These are phyloP conservation scores for Vachellia pachyceras DNA, from an alignment of 306 rosid species.

Conservation along the genomic window DNA sequence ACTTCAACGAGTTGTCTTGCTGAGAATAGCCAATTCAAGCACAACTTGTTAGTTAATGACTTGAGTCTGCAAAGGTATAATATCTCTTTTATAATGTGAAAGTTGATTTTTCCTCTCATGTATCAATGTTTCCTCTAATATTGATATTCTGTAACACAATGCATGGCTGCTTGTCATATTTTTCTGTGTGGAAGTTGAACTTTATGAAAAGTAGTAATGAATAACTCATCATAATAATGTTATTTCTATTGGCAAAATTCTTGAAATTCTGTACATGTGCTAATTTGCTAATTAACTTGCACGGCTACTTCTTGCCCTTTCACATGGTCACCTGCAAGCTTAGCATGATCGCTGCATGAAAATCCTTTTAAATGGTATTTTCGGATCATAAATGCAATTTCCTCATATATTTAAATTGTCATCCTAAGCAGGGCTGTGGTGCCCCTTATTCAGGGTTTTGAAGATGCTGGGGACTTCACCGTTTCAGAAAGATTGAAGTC, in stretches of 20 bases:
- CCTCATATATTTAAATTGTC: slow-evolving; percentile 53
- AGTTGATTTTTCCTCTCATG: not conserved
- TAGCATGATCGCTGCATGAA: slow-evolving; percentile 22
- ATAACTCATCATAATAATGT: not conserved
- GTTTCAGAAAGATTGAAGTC: slow-evolving; percentile 89
- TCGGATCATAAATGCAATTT: slow-evolving; percentile 37
- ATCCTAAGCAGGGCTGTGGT: slow-evolving; percentile 92
- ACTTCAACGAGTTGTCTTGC: not conserved
- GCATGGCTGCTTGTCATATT: slow-evolving; percentile 4
- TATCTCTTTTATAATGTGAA: slow-evolving; percentile 5
- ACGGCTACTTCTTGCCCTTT: slow-evolving; percentile 19
- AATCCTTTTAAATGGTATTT: slow-evolving; percentile 27
- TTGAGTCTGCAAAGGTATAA: not conserved
- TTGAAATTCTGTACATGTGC: slow-evolving; percentile 15
- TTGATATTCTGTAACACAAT: not conserved
- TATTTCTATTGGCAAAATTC: slow-evolving; percentile 12
- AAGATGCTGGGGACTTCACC: slow-evolving; percentile 98
- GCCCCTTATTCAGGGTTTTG: slow-evolving; percentile 99
- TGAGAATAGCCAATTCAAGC: not conserved
- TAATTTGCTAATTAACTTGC: slow-evolving; percentile 35
- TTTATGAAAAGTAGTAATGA: not conserved
- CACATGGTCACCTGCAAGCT: slow-evolving; percentile 7
- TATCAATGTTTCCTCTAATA: slow-evolving; percentile 3
- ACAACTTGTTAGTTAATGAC: slow-evolving; percentile 7
- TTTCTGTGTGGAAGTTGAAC: slow-evolving; percentile 17